Percentiles rank a stretch among this genome's conserved stretches.
These are phyloP conservation scores for Boletus coccyginus DNA, from an alignment of 768 basidiomycete genomes.

Conservation along the genomic window DNA sequence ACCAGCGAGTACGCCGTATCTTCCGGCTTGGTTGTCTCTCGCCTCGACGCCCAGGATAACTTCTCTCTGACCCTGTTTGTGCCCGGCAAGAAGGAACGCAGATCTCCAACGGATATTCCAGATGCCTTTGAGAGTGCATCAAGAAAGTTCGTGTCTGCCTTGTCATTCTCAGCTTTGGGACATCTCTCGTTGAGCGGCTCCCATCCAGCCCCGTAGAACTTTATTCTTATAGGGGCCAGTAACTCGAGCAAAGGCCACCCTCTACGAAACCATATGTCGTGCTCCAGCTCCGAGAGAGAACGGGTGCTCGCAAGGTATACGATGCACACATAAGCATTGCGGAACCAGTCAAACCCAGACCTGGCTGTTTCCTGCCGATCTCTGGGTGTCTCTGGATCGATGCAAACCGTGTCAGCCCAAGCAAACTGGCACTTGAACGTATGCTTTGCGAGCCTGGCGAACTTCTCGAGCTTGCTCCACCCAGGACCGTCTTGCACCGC, in stretches of 20 bases:
- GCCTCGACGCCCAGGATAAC: background rate
- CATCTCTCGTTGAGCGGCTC: background rate
- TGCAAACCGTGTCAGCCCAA: constrained; percentile 1
- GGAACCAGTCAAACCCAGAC: constrained; percentile 1
- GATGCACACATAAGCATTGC: constrained; percentile 4
- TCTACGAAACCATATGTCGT: constrained; percentile 1
- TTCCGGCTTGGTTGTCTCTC: background rate
- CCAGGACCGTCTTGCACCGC: constrained; percentile 2
- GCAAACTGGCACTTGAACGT: background rate
- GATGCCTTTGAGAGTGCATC: constrained; percentile 1
- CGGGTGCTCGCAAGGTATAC: constrained; percentile 1
- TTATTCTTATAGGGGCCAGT: background rate
- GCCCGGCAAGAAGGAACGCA: background rate
- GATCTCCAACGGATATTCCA: constrained; percentile 1
- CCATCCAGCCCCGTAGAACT: constrained; percentile 8
- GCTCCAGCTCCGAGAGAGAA: background rate
- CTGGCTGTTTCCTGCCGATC: background rate
- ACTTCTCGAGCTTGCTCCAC: background rate
- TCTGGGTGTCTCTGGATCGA: background rate
- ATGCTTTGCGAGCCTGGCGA: background rate
- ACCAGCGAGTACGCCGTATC: constrained; percentile 1
- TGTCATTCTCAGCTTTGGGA: constrained; percentile 4
- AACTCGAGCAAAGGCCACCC: constrained; percentile 1
- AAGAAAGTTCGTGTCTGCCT: background rate
- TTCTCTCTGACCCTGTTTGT: constrained; percentile 8